These are phyloP conservation scores for Craspedostauros australis DNA, from an alignment of 108 stramenopile species.

Conservation along the genomic window DNA sequence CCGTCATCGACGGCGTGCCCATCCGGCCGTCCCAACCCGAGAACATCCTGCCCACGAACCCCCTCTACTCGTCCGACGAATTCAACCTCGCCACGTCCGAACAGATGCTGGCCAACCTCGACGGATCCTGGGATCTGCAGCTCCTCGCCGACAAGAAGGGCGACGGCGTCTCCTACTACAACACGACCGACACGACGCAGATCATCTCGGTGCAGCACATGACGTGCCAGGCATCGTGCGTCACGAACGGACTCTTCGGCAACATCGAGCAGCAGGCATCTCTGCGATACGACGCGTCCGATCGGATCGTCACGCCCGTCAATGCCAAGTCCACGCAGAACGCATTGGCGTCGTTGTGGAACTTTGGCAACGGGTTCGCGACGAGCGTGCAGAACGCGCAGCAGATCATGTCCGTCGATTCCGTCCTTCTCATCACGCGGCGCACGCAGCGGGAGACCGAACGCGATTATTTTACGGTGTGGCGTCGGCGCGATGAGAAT, in stretches of 20 bases:
- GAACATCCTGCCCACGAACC: slow-evolving; percentile 26
- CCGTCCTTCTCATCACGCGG: slow-evolving; percentile 60
- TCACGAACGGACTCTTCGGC: slow-evolving; percentile 46
- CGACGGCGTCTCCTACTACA: slow-evolving; percentile 80
- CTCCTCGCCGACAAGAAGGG: slow-evolving; percentile 74
- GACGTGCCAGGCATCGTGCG: slow-evolving; percentile 37
- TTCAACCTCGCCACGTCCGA: slow-evolving; percentile 50
- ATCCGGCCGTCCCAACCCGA: slow-evolving; percentile 22
- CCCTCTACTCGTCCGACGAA: slow-evolving; percentile 43
- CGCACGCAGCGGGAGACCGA: slow-evolving; percentile 28
- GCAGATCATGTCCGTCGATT: slow-evolving; percentile 77
- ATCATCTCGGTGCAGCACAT: slow-evolving; percentile 37
- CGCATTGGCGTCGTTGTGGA: slow-evolving; percentile 33
- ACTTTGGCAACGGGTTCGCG: slow-evolving; percentile 29
- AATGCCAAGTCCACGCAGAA: slow-evolving; percentile 16
- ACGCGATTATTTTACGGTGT: slow-evolving; percentile 75
- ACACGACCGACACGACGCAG: slow-evolving; percentile 63
- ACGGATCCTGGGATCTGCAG: slow-evolving; percentile 76
- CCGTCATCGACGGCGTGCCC: slow-evolving; percentile 47
- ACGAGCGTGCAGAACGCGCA: too few relatives aligned
- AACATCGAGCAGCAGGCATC: slow-evolving; percentile 39
- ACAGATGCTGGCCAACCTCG: slow-evolving; percentile 56
- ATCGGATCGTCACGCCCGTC: slow-evolving; percentile 42
- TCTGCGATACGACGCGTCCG: slow-evolving; percentile 35
- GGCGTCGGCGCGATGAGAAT: slow-evolving; percentile 45